Evolutionary conservation across 345 rosid species (phyloP).

Genomic region (thale cress (Arabidopsis thaliana)): DNA sequence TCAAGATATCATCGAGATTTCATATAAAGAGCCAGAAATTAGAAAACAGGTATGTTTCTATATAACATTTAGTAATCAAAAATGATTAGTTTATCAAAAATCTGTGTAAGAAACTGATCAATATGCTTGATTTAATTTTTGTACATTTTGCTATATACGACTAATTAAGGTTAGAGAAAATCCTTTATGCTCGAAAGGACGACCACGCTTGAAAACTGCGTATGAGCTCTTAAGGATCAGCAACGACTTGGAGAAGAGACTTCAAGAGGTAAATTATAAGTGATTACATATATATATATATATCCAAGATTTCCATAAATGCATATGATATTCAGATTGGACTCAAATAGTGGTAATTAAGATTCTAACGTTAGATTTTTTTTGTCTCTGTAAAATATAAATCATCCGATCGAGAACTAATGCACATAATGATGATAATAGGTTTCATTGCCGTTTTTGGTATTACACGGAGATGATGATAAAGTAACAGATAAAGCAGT

Average conservation of each 20-base stretch:
- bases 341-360: neutral
- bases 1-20: constrained; percentile 64
- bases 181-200: constrained; percentile 72
- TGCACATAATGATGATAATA: constrained; percentile 28
- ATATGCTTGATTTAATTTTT: constrained; percentile 10
- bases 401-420: neutral
- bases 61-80: neutral
- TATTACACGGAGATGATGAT: constrained; percentile 86
- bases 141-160: constrained; percentile 1
- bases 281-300: neutral
- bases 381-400: neutral
- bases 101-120: constrained; percentile 10
- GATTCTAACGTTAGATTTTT: neutral
- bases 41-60: constrained; percentile 59
- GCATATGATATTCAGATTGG: constrained; percentile 8
- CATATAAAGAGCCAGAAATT: constrained; percentile 64
- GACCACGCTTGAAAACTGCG: constrained; percentile 77
- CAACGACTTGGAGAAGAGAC: constrained; percentile 62
- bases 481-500: constrained; percentile 74
- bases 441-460: constrained; percentile 73
- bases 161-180: constrained; percentile 62
- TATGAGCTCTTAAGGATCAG: constrained; percentile 58
- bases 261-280: constrained; percentile 53
- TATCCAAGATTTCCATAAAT: neutral
- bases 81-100: neutral